Percentiles rank a stretch among this genome's conserved stretches.
Conservation (phyloP, 495 filamentous ascomycete species). For the Penicillium lagena region DNA sequence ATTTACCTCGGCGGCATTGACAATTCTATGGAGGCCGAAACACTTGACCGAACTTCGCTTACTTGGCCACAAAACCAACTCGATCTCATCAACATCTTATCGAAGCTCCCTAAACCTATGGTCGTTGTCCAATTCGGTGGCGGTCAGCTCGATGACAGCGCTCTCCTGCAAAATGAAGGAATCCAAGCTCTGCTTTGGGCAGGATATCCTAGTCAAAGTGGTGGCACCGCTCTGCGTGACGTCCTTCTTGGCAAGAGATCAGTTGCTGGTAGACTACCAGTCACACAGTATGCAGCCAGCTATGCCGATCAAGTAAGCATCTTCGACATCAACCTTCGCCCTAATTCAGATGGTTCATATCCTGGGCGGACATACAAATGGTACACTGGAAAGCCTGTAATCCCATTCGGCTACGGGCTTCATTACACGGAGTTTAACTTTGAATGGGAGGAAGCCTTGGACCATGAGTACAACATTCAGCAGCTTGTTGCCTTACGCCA, state of each 20-base stretch:
- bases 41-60: constrained; percentile 47
- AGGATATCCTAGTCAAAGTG: constrained; percentile 54
- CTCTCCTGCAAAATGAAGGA: constrained; percentile 41
- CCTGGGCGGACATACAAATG: constrained; percentile 56
- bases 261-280: constrained; percentile 50
- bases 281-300: constrained; percentile 51
- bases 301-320: constrained; percentile 48
- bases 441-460: constrained; percentile 32
- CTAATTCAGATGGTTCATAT: constrained; percentile 21
- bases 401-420: constrained; percentile 50
- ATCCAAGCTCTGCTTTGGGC: constrained; percentile 53
- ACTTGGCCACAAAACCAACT: constrained; percentile 53
- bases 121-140: constrained; percentile 56
- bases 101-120: constrained; percentile 44
- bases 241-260: constrained; percentile 46
- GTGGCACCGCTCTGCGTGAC: constrained; percentile 48
- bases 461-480: constrained; percentile 38
- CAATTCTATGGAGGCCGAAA: constrained; percentile 49
- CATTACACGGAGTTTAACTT: constrained; percentile 46
- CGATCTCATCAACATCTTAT: constrained; percentile 45
- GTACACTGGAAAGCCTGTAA: constrained; percentile 46
- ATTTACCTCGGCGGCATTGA: constrained; percentile 55
- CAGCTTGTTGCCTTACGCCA: constrained; percentile 28
- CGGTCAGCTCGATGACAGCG: constrained; percentile 48
- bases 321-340: constrained; percentile 51